phyloP scores from a whole-genome alignment of 345 rosid species.

The Isatis tinctoria region DNA sequence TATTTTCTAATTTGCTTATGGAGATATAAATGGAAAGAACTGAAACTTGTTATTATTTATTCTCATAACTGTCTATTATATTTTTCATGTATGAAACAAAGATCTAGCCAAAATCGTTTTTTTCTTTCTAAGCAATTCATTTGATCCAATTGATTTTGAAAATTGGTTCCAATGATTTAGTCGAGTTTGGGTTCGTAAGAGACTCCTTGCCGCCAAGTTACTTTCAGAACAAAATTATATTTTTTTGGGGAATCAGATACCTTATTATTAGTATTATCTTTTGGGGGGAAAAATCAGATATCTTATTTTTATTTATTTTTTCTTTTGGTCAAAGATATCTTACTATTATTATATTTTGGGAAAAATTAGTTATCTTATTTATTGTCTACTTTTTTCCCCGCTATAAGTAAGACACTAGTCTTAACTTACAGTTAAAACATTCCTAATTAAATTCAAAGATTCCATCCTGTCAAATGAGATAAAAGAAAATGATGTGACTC shows the following conservation, averaged over 20 bases:
- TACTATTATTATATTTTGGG: background rate
- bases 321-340: too few relatives aligned
- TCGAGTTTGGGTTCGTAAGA: background rate
- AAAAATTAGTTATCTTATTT: background rate
- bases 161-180: background rate
- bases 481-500: background rate
- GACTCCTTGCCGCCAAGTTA: background rate
- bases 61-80: background rate
- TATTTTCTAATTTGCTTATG: background rate
- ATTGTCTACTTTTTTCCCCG: background rate
- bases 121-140: background rate
- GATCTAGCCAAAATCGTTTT: background rate
- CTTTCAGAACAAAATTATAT: background rate
- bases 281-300: background rate
- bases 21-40: background rate
- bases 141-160: background rate
- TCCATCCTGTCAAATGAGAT: background rate
- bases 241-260: background rate
- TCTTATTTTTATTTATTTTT: too few relatives aligned
- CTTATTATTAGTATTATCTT: too few relatives aligned
- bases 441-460: background rate
- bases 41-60: background rate
- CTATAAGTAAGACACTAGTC: slow-evolving; percentile 7
- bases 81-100: background rate
- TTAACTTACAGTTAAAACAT: slow-evolving; percentile 12